These are phyloP conservation scores for Dichotomopilus funicola DNA, from an alignment of 2,329 filamentous ascomycete species.

Conservation along the genomic window DNA sequence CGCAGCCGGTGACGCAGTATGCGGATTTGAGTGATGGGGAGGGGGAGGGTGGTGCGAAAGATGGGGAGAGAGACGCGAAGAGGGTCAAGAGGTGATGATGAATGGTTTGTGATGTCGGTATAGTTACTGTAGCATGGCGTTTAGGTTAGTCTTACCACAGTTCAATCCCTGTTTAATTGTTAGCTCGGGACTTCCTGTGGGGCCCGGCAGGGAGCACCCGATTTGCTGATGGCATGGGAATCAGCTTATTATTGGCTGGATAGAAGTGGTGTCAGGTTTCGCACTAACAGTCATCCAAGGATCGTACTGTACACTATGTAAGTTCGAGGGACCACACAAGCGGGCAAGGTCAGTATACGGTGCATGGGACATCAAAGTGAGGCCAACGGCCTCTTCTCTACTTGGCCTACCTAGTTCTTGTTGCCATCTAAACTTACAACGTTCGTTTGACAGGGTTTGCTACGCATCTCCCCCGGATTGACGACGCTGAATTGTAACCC, in stretches of 20 bases:
- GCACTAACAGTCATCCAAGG: too few relatives aligned
- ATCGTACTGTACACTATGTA: too few relatives aligned
- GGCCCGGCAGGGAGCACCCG: too few relatives aligned
- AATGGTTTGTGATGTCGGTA: neutral
- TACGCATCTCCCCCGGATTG: neutral
- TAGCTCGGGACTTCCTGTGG: too few relatives aligned
- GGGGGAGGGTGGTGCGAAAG: conserved; percentile 40
- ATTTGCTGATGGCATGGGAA: too few relatives aligned
- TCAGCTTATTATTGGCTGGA: too few relatives aligned
- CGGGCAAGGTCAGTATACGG: too few relatives aligned
- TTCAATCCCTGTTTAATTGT: too few relatives aligned
- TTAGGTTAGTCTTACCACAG: neutral
- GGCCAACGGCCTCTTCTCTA: too few relatives aligned
- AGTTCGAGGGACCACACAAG: too few relatives aligned
- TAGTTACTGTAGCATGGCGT: neutral
- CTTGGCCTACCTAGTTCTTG: neutral
- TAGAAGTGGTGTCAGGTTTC: too few relatives aligned
- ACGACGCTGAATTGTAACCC: neutral
- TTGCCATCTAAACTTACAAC: neutral
- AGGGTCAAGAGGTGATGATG: conserved; percentile 44
- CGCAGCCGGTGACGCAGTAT: conserved; percentile 88
- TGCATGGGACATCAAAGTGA: too few relatives aligned
- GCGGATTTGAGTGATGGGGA: conserved; percentile 85
- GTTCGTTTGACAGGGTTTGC: neutral
- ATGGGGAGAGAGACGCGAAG: conserved; percentile 61